Percentiles rank a stretch among this genome's conserved stretches.
Conservation (phyloP, 495 filamentous ascomycete genomes). For the Baudoinia panamericana region DNA sequence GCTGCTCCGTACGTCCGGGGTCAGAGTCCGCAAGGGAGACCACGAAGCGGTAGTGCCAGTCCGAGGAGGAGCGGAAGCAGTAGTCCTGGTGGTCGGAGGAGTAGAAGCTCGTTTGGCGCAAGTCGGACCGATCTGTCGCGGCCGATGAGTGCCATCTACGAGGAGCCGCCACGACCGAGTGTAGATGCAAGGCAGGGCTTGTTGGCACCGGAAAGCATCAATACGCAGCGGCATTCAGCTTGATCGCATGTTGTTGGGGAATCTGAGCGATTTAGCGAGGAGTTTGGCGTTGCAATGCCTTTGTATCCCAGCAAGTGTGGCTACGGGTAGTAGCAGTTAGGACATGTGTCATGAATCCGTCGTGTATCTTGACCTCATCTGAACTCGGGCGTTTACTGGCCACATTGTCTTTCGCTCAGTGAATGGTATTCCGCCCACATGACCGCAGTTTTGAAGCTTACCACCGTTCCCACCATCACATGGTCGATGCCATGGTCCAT, state of each 20-base stretch:
- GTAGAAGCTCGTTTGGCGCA: not conserved
- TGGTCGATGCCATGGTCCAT: too few species aligned
- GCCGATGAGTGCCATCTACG: slow-evolving; percentile 11
- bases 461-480: too few species aligned
- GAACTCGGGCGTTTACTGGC: too few species aligned
- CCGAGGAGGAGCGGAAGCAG: not conserved
- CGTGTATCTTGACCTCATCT: too few species aligned
- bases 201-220: not conserved
- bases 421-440: too few species aligned
- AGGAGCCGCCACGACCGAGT: slow-evolving; percentile 2
- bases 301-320: too few species aligned
- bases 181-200: slow-evolving; percentile 6
- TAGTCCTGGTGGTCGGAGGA: not conserved
- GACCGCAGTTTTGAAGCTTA: too few species aligned
- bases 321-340: too few species aligned
- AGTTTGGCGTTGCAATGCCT: too few species aligned
- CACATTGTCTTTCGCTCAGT: too few species aligned
- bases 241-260: not conserved
- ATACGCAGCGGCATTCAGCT: slow-evolving; percentile 2
- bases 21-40: not conserved
- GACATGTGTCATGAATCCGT: too few species aligned
- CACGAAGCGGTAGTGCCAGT: slow-evolving; percentile 1
- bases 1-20: not conserved
- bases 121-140: slow-evolving; percentile 8
- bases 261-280: slow-evolving; percentile 7